Conservation (phyloP, 1,139 yeast genomes). For the Zygosaccharomyces sapae region DNA sequence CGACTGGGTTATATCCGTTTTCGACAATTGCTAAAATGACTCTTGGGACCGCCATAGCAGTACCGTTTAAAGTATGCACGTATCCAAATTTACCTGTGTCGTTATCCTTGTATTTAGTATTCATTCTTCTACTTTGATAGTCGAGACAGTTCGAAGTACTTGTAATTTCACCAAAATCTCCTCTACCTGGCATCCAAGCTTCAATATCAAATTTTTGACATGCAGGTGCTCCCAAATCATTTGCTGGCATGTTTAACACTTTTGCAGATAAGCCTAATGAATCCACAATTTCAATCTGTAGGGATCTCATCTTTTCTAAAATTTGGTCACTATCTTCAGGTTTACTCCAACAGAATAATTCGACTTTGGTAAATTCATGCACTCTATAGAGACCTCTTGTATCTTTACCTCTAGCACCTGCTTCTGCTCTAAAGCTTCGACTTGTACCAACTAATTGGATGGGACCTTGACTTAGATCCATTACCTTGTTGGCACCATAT, state of each 20-base stretch:
- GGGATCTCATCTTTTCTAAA: slow-evolving; percentile 56
- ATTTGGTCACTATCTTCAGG: slow-evolving; percentile 46
- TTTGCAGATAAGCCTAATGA: slow-evolving; percentile 77
- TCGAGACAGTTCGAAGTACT: slow-evolving; percentile 92
- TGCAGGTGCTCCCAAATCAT: slow-evolving; percentile 93
- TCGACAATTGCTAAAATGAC: slow-evolving; percentile 84
- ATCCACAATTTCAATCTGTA: slow-evolving; percentile 61
- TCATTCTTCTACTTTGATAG: slow-evolving; percentile 80
- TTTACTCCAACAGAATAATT: slow-evolving; percentile 74
- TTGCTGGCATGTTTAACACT: slow-evolving; percentile 81
- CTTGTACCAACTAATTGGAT: slow-evolving; percentile 73
- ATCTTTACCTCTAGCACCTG: slow-evolving; percentile 93
- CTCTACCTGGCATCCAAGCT: slow-evolving; percentile 98
- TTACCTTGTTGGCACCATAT: slow-evolving; percentile 44
- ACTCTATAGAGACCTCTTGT: slow-evolving; percentile 91
- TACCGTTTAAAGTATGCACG: slow-evolving; percentile 87
- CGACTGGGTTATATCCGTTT: slow-evolving; percentile 63
- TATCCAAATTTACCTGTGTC: slow-evolving; percentile 43
- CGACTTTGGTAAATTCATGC: slow-evolving; percentile 95
- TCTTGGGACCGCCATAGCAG: slow-evolving; percentile 94
- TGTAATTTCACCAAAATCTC: slow-evolving; percentile 87
- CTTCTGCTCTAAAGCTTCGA: slow-evolving; percentile 90
- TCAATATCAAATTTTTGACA: slow-evolving; percentile 88
- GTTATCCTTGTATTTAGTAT: slow-evolving; percentile 48
- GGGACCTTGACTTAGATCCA: slow-evolving; percentile 36